phyloP scores from a whole-genome alignment of 2,329 filamentous ascomycete species.

The Parastagonospora avenae region DNA sequence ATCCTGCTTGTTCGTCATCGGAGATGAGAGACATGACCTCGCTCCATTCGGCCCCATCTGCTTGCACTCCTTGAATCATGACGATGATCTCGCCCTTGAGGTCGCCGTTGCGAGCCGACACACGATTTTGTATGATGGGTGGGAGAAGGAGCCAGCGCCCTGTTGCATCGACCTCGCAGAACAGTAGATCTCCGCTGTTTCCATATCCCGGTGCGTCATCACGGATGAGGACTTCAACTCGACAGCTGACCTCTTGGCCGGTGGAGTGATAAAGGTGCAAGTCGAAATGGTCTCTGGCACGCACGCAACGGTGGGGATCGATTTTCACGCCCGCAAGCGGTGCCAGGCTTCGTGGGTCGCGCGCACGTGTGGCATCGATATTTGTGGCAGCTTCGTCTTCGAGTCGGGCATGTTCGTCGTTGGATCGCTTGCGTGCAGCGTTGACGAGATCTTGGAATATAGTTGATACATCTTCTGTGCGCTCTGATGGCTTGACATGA shows the following conservation, averaged over 20 bases:
- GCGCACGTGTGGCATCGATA: conserved; percentile 79
- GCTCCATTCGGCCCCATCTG: conserved; percentile 71
- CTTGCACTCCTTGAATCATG: conserved; percentile 79
- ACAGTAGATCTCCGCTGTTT: conserved; percentile 80
- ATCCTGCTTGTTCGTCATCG: conserved; percentile 75
- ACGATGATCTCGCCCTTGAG: conserved; percentile 74
- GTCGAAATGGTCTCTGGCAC: conserved; percentile 87
- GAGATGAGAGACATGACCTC: conserved; percentile 80
- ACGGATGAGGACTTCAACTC: conserved; percentile 83
- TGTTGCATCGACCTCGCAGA: conserved; percentile 82
- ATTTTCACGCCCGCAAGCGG: conserved; percentile 73
- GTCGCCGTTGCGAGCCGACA: conserved; percentile 82
- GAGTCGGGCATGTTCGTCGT: conserved; percentile 73
- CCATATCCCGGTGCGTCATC: conserved; percentile 74
- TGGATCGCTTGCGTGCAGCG: conserved; percentile 74
- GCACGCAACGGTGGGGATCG: conserved; percentile 79
- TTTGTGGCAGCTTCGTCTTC: conserved; percentile 85
- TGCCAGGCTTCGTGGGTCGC: conserved; percentile 78
- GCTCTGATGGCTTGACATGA: conserved; percentile 58
- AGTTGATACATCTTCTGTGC: conserved; percentile 63
- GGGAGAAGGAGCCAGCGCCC: conserved; percentile 88
- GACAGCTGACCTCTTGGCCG: conserved; percentile 86
- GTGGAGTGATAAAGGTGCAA: conserved; percentile 85
- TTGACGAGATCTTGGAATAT: conserved; percentile 75
- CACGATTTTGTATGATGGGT: conserved; percentile 72